Percentiles rank a stretch among this genome's conserved stretches.
Evolutionary conservation across 352 stramenopile species (phyloP).

Genomic region (Pythium angustatum): DNA sequence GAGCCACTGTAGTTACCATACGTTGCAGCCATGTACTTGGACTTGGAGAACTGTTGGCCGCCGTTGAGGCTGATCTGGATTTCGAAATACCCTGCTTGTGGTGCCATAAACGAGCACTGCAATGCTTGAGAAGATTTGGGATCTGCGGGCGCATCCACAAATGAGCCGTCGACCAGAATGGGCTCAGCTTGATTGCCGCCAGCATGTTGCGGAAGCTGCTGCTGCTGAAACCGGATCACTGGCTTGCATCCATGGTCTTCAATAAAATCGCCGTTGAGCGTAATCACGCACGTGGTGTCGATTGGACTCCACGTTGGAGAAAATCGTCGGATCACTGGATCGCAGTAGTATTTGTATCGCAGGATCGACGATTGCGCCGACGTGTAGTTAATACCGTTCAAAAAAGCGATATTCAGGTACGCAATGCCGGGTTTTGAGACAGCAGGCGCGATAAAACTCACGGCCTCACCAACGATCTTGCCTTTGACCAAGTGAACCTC

Average conservation of each 20-base stretch:
- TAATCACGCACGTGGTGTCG: slow-evolving; percentile 35
- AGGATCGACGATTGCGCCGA: slow-evolving; percentile 45
- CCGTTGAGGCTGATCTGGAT: slow-evolving; percentile 69
- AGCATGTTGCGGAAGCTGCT: slow-evolving; percentile 20
- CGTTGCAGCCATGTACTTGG: slow-evolving; percentile 55
- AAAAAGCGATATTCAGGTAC: slow-evolving; percentile 60
- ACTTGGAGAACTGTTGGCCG: slow-evolving; percentile 56
- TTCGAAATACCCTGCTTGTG: slow-evolving; percentile 51
- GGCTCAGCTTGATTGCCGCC: neutral
- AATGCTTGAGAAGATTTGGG: slow-evolving; percentile 25
- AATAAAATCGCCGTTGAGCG: slow-evolving; percentile 53
- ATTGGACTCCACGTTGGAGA: slow-evolving; percentile 47
- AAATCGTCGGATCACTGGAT: slow-evolving; percentile 54
- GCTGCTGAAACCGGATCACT: slow-evolving; percentile 46
- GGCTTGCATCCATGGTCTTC: slow-evolving; percentile 50
- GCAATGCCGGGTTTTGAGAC: slow-evolving; percentile 43
- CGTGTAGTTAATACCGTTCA: slow-evolving; percentile 82
- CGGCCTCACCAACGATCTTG: slow-evolving; percentile 60
- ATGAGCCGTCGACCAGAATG: slow-evolving; percentile 37
- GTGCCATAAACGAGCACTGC: slow-evolving; percentile 36
- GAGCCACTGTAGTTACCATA: slow-evolving; percentile 68
- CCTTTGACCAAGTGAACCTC: slow-evolving; percentile 40
- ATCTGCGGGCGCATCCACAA: slow-evolving; percentile 20
- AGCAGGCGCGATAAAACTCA: slow-evolving; percentile 48
- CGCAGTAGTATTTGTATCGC: slow-evolving; percentile 59